Conservation (phyloP, 176 grass and related monocot genomes). For the Oryza nivara region DNA sequence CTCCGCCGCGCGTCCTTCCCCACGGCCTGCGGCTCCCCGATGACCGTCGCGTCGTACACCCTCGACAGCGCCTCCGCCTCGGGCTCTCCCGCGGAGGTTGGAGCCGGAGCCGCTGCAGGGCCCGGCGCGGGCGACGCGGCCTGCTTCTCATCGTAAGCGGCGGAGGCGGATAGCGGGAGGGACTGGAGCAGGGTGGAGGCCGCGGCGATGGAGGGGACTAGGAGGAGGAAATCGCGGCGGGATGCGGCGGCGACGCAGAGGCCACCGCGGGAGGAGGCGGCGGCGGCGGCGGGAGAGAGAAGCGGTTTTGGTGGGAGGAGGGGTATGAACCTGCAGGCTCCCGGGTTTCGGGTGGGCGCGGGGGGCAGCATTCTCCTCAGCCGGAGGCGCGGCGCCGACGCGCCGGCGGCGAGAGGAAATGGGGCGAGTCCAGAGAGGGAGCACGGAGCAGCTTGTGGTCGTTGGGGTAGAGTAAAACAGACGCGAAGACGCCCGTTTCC, state of each 20-base stretch:
- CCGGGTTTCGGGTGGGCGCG: slow-evolving; percentile 31
- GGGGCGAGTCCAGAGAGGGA: background rate
- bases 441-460: slow-evolving; percentile 10
- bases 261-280: slow-evolving; percentile 36
- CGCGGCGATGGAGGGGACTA: slow-evolving; percentile 65
- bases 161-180: slow-evolving; percentile 46
- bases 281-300: slow-evolving; percentile 17
- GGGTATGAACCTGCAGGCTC: slow-evolving; percentile 34
- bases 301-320: slow-evolving; percentile 34
- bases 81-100: slow-evolving; percentile 28
- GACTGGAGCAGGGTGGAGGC: slow-evolving; percentile 55
- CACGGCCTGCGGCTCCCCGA: slow-evolving; percentile 86
- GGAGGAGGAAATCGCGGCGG: slow-evolving; percentile 69
- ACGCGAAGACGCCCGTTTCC: no score
- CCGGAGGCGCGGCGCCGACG: slow-evolving; percentile 22
- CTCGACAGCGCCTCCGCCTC: slow-evolving; percentile 65
- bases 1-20: slow-evolving; percentile 76
- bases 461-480: background rate
- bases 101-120: background rate
- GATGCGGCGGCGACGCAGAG: slow-evolving; percentile 33
- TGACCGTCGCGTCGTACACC: slow-evolving; percentile 93
- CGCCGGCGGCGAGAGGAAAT: slow-evolving; percentile 22
- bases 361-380: slow-evolving; percentile 43
- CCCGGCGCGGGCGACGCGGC: slow-evolving; percentile 20
- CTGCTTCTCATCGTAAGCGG: slow-evolving; percentile 46